Base-by-base conservation (phyloP, 768 basidiomycete species). In the Hemileccinum rubropunctum region DNA sequence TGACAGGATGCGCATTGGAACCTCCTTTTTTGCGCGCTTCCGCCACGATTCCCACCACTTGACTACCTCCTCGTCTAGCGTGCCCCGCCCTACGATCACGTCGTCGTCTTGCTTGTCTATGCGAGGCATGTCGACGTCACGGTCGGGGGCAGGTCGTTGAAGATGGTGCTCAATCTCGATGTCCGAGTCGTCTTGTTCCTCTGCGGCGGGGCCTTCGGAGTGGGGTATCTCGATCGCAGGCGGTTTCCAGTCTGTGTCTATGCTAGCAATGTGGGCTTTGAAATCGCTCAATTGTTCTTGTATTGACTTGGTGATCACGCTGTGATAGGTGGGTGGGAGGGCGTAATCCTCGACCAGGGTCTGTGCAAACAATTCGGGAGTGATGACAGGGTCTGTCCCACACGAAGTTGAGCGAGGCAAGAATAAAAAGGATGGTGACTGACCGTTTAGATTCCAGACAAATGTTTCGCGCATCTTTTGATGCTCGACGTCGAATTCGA, bases 401-500 rank as follows among this genome's bases (percentile, higher is more conserved):
- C 48, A 20, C 32, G 37, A 18, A 11, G 28, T 13, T 50, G 42
- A 39, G 35, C 37, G 27, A 45, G 27, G 6, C 26, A 14, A 11
- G 30, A 3, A 21, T 4, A 8, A 10, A 23, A 42, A 18, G 34
- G 8, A 23, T 3, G 2, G 2, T 26, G 40, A 73, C 82, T n/a
- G 48, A 97, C 95, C 95, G 56, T 88, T 88, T 39, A 95, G 69
- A 62, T 99, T 97, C 97, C 95, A 99, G 39, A 97, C 81, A 70
- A 98, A 98, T 0, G 95, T 93, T 65, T 99, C 97, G 23, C 93
- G 82, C 76, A 98, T 86, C 71, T 87, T 90, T 63, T 90, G 86
- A 61, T 91, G 88, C 49, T 98, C 97, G 42, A 95, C 86, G 59
- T 99, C 97, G 60, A 98, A 85, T 67, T 99, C 97, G 45, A 99